Evolutionary conservation across 1,284 basidiomycete genomes (phyloP).

Genomic region (Rhodotorula sp.): DNA sequence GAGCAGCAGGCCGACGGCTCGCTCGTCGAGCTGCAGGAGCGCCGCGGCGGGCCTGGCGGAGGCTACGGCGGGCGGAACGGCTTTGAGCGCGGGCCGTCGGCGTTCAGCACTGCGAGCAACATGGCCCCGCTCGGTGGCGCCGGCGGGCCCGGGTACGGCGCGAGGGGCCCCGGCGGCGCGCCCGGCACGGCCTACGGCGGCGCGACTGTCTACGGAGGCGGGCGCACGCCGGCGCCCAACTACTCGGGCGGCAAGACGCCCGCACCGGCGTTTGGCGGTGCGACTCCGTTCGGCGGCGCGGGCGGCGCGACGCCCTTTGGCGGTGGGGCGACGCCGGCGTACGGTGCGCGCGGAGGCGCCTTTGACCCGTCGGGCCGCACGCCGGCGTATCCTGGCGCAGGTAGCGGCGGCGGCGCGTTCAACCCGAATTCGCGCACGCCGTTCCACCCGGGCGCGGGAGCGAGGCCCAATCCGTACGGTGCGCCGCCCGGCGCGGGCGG

Average conservation of each 20-base stretch:
- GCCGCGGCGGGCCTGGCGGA: slow-evolving; percentile 12
- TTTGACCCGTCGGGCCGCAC: slow-evolving; percentile 4
- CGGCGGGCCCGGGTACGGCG: slow-evolving; percentile 16
- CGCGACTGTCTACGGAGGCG: slow-evolving; percentile 3
- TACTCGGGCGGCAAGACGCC: slow-evolving; percentile 8
- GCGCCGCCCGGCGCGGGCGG: slow-evolving; percentile 9
- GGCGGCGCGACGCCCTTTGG: slow-evolving; percentile 41
- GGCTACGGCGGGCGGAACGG: slow-evolving; percentile 11
- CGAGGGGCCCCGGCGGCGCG: neutral
- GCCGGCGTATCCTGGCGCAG: slow-evolving; percentile 57
- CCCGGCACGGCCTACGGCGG: slow-evolving; percentile 2
- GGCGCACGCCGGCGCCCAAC: slow-evolving; percentile 19
- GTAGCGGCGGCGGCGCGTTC: slow-evolving; percentile 43
- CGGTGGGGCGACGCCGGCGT: slow-evolving; percentile 43
- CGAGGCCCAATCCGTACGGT: neutral
- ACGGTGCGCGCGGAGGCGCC: slow-evolving; percentile 5
- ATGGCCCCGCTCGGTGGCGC: slow-evolving; percentile 27
- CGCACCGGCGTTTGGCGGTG: slow-evolving; percentile 7
- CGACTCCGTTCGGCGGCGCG: no score
- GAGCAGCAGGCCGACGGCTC: slow-evolving; percentile 63
- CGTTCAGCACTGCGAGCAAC: slow-evolving; percentile 28
- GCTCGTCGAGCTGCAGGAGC: slow-evolving; percentile 34
- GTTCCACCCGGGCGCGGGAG: neutral
- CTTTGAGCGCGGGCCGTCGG: slow-evolving; percentile 15
- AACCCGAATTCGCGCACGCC: slow-evolving; percentile 51